These are phyloP conservation scores for Ustilago loliicola DNA, from an alignment of 1,284 basidiomycete species.

Conservation along the genomic window DNA sequence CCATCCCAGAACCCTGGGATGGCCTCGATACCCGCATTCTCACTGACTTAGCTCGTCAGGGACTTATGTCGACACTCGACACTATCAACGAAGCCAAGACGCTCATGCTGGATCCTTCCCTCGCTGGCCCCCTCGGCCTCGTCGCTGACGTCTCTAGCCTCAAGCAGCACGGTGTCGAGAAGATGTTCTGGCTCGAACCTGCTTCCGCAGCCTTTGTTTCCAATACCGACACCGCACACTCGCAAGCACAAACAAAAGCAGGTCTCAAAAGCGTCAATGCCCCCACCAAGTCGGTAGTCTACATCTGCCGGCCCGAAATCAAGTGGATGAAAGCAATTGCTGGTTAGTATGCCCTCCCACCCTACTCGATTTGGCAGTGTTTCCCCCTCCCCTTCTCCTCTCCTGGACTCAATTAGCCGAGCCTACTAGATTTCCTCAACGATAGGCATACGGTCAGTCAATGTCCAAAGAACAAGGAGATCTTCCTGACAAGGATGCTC, in stretches of 20 bases:
- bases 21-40: conserved; percentile 53
- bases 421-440: conserved; percentile 52
- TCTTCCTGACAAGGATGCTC: conserved; percentile 60
- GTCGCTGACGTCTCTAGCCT: conserved; percentile 91
- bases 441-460: conserved; percentile 62
- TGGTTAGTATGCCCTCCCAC: conserved; percentile 74
- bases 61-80: conserved; percentile 53
- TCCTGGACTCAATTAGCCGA: conserved; percentile 60
- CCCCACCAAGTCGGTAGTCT: conserved; percentile 89
- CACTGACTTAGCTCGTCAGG: conserved; percentile 49
- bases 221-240: conserved; percentile 26
- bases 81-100: conserved; percentile 78
- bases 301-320: conserved; percentile 89
- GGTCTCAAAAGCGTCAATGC: conserved; percentile 73
- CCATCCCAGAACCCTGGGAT: conserved; percentile 40
- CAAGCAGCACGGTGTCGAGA: conserved; percentile 98
- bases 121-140: conserved; percentile 92
- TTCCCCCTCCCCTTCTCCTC: neutral
- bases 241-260: conserved; percentile 27
- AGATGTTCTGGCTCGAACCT: conserved; percentile 97
- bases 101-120: conserved; percentile 86
- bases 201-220: conserved; percentile 48
- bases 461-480: conserved; percentile 61
- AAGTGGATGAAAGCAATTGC: conserved; percentile 89
- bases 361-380: neutral